Conservation (phyloP, 1,284 basidiomycete genomes). For the Pterulicium gracile region DNA sequence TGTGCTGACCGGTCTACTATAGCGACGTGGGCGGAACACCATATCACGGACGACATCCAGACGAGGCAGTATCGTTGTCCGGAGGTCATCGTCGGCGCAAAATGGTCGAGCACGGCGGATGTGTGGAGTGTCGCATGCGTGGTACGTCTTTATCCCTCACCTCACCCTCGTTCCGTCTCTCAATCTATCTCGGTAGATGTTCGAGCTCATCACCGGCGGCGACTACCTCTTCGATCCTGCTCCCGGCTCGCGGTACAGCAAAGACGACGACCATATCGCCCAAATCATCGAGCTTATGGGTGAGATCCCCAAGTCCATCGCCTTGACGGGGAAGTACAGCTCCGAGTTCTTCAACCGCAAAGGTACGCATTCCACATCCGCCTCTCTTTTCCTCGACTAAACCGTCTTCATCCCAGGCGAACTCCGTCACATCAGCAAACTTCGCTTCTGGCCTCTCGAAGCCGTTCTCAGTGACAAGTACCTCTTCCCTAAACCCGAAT, state of each 20-base stretch:
- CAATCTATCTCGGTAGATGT: slow-evolving; percentile 42
- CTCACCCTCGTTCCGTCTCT: slow-evolving; percentile 5
- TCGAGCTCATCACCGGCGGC: slow-evolving; percentile 84
- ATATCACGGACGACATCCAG: slow-evolving; percentile 3
- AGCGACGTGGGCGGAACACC: slow-evolving; percentile 3
- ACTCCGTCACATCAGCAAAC: slow-evolving; percentile 87
- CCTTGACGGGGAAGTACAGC: slow-evolving; percentile 89
- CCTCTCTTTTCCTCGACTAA: slow-evolving; percentile 6
- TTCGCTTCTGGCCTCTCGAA: slow-evolving; percentile 90
- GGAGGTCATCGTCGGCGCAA: slow-evolving; percentile 2
- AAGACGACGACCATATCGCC: slow-evolving; percentile 98
- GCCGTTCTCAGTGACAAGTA: slow-evolving; percentile 94
- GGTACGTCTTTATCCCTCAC: slow-evolving; percentile 34
- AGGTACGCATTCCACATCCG: slow-evolving; percentile 41
- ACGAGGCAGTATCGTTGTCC: slow-evolving; percentile 3
- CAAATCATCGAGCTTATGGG: slow-evolving; percentile 97
- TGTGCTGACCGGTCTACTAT: background rate
- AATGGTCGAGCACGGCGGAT: background rate
- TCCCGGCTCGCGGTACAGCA: slow-evolving; percentile 68
- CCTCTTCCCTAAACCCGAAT: slow-evolving; percentile 78
- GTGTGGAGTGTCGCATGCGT: slow-evolving; percentile 64
- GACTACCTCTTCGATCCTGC: slow-evolving; percentile 88
- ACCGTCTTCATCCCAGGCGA: slow-evolving; percentile 52
- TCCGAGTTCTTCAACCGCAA: slow-evolving; percentile 93
- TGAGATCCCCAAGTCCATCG: slow-evolving; percentile 77